Base-by-base conservation (phyloP, 768 basidiomycete species). In the Exsudoporus frostii region DNA sequence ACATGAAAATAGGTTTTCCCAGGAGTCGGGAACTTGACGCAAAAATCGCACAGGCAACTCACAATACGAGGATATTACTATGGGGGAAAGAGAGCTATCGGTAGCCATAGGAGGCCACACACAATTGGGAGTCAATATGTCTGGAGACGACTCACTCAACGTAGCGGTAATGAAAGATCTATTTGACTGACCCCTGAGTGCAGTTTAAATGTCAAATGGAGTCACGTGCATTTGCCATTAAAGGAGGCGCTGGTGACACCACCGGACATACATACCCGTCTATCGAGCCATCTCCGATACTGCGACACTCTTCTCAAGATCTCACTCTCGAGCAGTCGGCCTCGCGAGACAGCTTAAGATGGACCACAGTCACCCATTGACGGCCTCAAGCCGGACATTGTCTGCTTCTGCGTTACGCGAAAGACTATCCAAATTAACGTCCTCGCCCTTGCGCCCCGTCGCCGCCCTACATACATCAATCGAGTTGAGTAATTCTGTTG, bases 401-500 rank as follows among this genome's bases (percentile, higher is more conserved):
- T 89, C 88, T 5, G 79, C 86, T 4, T 74, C 77, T 22, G 82
- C 83, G 9, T 73, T 91, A 39, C 82, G 76, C 62, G 83, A 83
- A 22, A 76, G 76, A 34, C 72, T 91, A 19, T 80, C 83, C n/a
- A 80, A 78, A 62, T 65, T 87, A 29, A 76, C 81, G 0, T 66
- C 79, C n/a, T 76, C 83, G 1, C 83, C 82, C 14, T 60, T 86
- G 51, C 76, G 78, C 39, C 84, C 85, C 14, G 83, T 88, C 38
- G 81, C 79, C 25, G 80, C 82, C 27, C 74, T 89, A 14, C 83
- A 85, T 59, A 79, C 84, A n/a, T 85, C 84, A 61, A 83, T 90
- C 71, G 78, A 88, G 88, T 90, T 69, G 84, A 78, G 48, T 57
- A 29, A 20, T 46, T 30, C 47, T 15, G 20, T 42, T 25, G 5